These are phyloP conservation scores for Zizania latifolia DNA, from an alignment of 176 grass and related monocot genomes.

Conservation along the genomic window DNA sequence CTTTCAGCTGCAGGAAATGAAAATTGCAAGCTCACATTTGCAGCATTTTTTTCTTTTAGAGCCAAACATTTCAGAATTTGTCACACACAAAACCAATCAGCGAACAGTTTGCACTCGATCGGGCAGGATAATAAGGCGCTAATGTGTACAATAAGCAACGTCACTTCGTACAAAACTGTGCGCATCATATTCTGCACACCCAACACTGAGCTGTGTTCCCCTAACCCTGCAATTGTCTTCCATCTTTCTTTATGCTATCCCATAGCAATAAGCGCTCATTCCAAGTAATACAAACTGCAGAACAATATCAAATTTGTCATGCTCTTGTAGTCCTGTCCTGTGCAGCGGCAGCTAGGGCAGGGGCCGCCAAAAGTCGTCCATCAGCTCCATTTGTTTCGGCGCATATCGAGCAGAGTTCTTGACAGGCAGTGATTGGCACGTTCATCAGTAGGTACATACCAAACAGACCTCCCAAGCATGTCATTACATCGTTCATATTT, in stretches of 20 bases:
- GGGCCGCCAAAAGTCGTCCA: slow-evolving; percentile 12
- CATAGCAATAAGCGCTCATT: not conserved
- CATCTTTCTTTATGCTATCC: not conserved
- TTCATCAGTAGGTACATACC: slow-evolving; percentile 35
- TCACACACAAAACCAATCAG: not conserved
- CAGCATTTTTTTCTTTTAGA: no score
- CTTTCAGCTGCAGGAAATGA: not conserved
- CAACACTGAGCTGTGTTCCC: slow-evolving; percentile 15
- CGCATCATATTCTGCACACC: not conserved
- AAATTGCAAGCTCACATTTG: not conserved
- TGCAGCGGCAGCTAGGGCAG: not conserved
- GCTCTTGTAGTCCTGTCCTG: not conserved
- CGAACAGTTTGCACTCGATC: not conserved
- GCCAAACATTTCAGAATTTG: no score
- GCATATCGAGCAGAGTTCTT: slow-evolving; percentile 21
- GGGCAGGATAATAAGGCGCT: not conserved
- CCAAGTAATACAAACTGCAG: slow-evolving; percentile 12
- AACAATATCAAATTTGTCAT: slow-evolving; percentile 28
- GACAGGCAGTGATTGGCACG: slow-evolving; percentile 27
- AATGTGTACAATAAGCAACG: not conserved
- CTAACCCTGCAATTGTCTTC: slow-evolving; percentile 4
- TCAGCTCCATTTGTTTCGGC: no score
- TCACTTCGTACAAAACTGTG: not conserved
- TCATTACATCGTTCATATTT: not conserved
- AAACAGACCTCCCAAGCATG: not conserved